Evolutionary conservation across 129 eudicot genomes (phyloP).

Genomic region (Flaveria sonorensis): DNA sequence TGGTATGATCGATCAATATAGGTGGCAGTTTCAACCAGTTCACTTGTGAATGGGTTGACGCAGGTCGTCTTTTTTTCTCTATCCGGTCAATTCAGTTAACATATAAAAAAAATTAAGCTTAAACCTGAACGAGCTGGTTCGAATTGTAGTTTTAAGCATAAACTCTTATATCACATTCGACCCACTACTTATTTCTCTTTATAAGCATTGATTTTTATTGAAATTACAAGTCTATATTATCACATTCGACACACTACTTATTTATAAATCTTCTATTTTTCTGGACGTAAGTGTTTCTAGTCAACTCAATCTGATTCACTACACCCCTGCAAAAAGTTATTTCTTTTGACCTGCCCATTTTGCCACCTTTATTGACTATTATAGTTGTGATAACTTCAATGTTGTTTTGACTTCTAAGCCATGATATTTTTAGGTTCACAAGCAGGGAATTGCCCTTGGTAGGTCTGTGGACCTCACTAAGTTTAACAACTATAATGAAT

Average conservation of each 20-base stretch:
- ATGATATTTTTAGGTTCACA: constrained; percentile 74
- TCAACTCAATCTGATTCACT: neutral
- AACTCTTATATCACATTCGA: neutral
- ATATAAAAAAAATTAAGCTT: neutral
- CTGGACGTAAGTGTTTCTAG: neutral
- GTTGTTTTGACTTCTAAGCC: constrained; percentile 19
- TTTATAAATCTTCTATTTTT: neutral
- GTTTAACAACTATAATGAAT: constrained; percentile 71
- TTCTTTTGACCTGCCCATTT: neutral
- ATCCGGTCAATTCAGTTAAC: neutral
- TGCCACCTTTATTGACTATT: neutral
- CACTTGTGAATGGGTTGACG: neutral
- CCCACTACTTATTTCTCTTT: neutral
- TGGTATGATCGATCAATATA: neutral
- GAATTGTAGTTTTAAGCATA: neutral
- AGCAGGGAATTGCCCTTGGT: constrained; percentile 98
- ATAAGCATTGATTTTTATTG: neutral
- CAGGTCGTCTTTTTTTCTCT: neutral
- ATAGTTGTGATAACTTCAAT: neutral
- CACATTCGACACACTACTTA: neutral
- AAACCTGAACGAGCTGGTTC: neutral
- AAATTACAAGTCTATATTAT: neutral
- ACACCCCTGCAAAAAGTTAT: neutral
- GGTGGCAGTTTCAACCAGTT: neutral
- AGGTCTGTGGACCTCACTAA: constrained; percentile 94